Conservation (phyloP, 2,329 filamentous ascomycete genomes). For the Ceratocystis eucalypticola region DNA sequence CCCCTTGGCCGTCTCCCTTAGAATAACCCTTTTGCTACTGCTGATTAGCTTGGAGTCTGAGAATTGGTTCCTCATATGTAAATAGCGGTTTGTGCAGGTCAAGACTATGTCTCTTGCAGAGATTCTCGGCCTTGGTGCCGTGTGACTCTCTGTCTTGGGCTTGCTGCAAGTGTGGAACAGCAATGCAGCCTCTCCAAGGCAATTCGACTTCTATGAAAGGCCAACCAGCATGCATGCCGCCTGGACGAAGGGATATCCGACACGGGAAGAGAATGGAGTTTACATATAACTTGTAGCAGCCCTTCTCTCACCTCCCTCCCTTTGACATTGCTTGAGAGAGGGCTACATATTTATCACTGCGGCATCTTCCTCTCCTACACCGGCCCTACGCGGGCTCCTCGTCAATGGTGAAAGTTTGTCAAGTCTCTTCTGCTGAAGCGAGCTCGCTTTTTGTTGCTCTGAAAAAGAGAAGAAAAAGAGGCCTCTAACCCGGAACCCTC, state of each 20-base stretch:
- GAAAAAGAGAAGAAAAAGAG: neutral
- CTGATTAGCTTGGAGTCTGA: neutral
- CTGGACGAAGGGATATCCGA: neutral
- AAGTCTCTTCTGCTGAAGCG: neutral
- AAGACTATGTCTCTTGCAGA: neutral
- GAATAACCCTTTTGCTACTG: neutral
- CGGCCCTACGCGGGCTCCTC: neutral
- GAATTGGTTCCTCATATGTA: neutral
- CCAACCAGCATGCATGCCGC: neutral
- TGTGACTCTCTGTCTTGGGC: neutral
- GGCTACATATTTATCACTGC: neutral
- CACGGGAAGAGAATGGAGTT: neutral
- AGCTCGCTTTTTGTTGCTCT: neutral
- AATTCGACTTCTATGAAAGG: neutral
- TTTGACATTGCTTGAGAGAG: neutral
- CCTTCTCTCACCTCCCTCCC: neutral
- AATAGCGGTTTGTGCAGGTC: neutral
- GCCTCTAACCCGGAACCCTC: neutral
- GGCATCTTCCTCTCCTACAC: neutral
- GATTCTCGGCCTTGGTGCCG: neutral
- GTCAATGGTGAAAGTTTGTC: neutral
- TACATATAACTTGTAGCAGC: neutral
- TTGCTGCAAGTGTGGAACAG: neutral
- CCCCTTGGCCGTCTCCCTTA: neutral
- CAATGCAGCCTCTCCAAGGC: neutral